A percentile compares a stretch with the other conserved stretches of the same genome.
Evolutionary conservation across 169 alveolate genomes (phyloP).

Genomic region (Eimeria tenella): DNA sequence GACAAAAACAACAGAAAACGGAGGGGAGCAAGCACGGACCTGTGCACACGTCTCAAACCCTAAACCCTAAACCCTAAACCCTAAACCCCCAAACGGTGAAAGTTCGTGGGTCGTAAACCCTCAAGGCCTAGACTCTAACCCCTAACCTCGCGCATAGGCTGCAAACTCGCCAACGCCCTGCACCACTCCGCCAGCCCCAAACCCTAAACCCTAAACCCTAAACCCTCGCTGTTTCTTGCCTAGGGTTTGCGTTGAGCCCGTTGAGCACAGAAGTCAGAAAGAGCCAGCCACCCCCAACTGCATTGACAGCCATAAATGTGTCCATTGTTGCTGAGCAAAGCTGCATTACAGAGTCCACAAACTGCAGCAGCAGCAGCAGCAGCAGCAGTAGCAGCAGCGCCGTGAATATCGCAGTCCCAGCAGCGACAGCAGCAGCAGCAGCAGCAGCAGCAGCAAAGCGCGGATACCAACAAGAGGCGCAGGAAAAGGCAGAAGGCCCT

Average conservation of each 20-base stretch:
- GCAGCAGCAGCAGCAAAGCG: not conserved
- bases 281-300: slow-evolving; percentile 48
- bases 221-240: not conserved
- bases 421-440: not conserved
- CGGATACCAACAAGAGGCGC: not conserved
- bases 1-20: not conserved
- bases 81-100: not conserved
- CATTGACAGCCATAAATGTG: slow-evolving; percentile 5
- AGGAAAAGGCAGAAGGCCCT: not conserved
- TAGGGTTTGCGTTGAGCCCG: slow-evolving; percentile 51
- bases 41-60: not conserved
- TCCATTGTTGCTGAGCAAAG: not conserved
- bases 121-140: not conserved
- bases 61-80: slow-evolving; percentile 7
- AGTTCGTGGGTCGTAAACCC: too few species aligned
- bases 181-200: not conserved
- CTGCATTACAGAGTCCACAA: slow-evolving; percentile 41
- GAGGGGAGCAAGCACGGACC: slow-evolving; percentile 29
- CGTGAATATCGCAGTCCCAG: not conserved
- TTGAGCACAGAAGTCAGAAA: slow-evolving; percentile 2
- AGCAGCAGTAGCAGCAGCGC: not conserved
- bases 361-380: slow-evolving; percentile 22
- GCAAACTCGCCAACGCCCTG: not conserved
- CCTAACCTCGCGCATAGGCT: not conserved
- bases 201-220: slow-evolving; percentile 27